Conservation (phyloP, 2,329 filamentous ascomycete species). For the Neoarthrinium moseri region DNA sequence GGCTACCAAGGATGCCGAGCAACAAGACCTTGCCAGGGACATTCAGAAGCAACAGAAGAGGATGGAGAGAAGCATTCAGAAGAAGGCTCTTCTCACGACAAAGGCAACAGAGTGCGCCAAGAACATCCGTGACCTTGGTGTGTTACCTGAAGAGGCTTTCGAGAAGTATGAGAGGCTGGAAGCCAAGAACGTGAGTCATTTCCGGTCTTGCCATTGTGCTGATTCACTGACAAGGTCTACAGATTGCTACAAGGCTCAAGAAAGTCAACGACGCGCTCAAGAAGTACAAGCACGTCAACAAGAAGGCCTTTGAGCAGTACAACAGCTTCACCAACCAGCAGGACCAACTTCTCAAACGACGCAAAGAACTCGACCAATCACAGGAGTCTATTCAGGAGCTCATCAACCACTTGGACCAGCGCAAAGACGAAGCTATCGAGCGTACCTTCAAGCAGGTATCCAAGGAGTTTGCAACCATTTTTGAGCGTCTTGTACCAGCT, state of each 20-base stretch:
- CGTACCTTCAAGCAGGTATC: slow-evolving; percentile 98
- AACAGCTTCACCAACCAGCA: slow-evolving; percentile 94
- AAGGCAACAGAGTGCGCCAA: slow-evolving; percentile 79
- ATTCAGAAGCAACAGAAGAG: slow-evolving; percentile 86
- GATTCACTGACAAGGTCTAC: not conserved
- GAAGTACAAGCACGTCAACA: slow-evolving; percentile 98
- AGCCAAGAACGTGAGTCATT: slow-evolving; percentile 64
- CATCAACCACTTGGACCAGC: slow-evolving; percentile 86
- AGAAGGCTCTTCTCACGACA: slow-evolving; percentile 75
- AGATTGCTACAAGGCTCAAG: slow-evolving; percentile 70
- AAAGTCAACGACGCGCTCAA: slow-evolving; percentile 91
- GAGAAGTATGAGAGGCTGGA: slow-evolving; percentile 85
- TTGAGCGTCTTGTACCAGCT: slow-evolving; percentile 91
- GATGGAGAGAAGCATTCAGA: slow-evolving; percentile 89
- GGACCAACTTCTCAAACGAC: slow-evolving; percentile 79
- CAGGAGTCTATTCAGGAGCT: slow-evolving; percentile 88
- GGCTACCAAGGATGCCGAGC: slow-evolving; percentile 65
- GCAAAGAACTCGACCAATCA: slow-evolving; percentile 82
- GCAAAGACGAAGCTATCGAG: slow-evolving; percentile 97
- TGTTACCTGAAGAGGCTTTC: slow-evolving; percentile 90
- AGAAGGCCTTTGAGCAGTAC: slow-evolving; percentile 99
- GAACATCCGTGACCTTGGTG: slow-evolving; percentile 89
- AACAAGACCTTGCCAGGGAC: slow-evolving; percentile 71
- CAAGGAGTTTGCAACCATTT: slow-evolving; percentile 87
- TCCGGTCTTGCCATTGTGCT: not conserved